Conservation (phyloP, 1,284 basidiomycete genomes). For the Mycena sp. region DNA sequence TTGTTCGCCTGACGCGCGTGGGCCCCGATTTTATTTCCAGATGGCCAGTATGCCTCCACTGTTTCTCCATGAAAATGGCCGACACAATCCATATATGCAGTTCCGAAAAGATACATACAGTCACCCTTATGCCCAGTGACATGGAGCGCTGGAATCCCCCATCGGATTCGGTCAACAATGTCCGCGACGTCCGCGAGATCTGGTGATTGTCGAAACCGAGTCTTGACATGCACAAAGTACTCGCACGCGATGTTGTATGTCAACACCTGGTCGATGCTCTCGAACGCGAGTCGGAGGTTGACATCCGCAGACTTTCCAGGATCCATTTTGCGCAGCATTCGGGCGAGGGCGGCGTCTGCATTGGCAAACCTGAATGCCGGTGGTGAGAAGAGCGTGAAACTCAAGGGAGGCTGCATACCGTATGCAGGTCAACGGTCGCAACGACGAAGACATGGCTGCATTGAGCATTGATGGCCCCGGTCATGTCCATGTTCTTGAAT, state of each 20-base stretch:
- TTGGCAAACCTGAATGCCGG: neutral
- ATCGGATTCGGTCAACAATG: conserved; percentile 9
- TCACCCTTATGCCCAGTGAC: conserved; percentile 38
- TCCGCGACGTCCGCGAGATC: neutral
- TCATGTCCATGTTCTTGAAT: conserved; percentile 39
- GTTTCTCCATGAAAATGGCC: conserved; percentile 38
- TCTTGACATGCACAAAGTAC: neutral
- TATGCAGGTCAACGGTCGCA: conserved; percentile 16
- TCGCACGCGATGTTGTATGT: neutral
- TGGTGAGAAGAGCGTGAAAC: too few species aligned
- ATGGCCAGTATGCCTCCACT: conserved; percentile 31
- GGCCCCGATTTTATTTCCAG: conserved; percentile 31
- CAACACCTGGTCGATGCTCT: neutral
- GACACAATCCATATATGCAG: conserved; percentile 26
- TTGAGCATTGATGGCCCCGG: conserved; percentile 37
- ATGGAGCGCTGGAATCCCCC: conserved; percentile 34
- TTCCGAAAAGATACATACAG: conserved; percentile 34
- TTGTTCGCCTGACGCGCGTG: conserved; percentile 38
- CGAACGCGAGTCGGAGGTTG: neutral
- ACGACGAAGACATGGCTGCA: conserved; percentile 38
- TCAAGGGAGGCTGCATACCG: too few species aligned
- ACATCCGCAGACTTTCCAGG: neutral
- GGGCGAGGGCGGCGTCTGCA: neutral
- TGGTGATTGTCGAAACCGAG: neutral
- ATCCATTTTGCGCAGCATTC: neutral